Evolutionary conservation across 2,329 filamentous ascomycete genomes (phyloP).

Genomic region (Aspergillus sergii): DNA sequence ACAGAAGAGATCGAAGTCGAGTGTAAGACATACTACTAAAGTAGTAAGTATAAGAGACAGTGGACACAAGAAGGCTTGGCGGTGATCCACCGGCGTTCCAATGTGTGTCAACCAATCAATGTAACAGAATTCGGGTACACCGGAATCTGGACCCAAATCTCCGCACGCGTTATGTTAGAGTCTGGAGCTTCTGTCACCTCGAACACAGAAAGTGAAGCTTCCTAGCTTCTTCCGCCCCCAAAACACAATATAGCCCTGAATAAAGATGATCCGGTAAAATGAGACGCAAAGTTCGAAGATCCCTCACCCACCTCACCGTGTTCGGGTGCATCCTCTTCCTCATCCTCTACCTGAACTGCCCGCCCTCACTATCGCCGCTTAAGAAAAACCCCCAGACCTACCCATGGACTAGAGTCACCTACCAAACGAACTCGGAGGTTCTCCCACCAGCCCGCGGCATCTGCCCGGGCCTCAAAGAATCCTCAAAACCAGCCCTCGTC

Average conservation of each 20-base stretch:
- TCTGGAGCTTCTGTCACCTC: neutral
- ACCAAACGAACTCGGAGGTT: conserved; percentile 39
- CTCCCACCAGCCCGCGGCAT: conserved; percentile 42
- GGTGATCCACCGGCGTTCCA: neutral
- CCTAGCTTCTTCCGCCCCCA: neutral
- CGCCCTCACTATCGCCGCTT: conserved; percentile 20
- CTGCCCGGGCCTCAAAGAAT: conserved; percentile 45
- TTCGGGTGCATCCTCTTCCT: conserved; percentile 38
- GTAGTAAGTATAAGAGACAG: too few species aligned
- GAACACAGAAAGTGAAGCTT: neutral
- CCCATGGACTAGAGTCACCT: conserved; percentile 49
- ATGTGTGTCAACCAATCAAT: too few species aligned
- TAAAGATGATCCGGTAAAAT: conserved; percentile 1
- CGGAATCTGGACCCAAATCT: neutral
- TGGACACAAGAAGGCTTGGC: neutral
- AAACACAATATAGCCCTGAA: neutral
- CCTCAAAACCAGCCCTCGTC: conserved; percentile 48
- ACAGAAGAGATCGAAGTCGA: neutral
- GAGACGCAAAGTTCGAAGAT: conserved; percentile 27
- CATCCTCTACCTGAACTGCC: conserved; percentile 42
- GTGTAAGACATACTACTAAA: neutral
- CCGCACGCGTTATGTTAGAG: neutral
- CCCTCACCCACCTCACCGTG: conserved; percentile 38
- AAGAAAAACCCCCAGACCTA: conserved; percentile 34
- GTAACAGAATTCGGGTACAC: neutral